A percentile compares a stretch with the other conserved stretches of the same genome.
phyloP scores from a whole-genome alignment of 768 basidiomycete genomes.

The Naganishia onofrii region DNA sequence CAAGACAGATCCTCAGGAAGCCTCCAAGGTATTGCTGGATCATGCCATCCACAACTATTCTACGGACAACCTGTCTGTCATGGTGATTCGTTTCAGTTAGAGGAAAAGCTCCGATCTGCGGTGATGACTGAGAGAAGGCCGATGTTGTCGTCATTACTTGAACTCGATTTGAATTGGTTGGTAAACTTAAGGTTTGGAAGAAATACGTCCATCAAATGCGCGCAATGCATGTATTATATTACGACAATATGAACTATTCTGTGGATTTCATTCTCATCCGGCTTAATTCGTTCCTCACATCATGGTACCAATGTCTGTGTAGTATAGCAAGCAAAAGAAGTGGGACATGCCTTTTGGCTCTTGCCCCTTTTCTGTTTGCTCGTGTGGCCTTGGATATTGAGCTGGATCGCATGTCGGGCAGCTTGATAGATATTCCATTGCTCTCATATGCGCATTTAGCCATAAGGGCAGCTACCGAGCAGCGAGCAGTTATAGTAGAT shows the following conservation, averaged over 20 bases:
- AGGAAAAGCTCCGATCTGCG: background rate
- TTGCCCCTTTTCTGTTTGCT: no score
- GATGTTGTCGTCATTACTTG: background rate
- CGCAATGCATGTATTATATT: constrained; percentile 1
- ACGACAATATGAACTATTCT: background rate
- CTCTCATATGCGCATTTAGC: no score
- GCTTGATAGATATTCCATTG: no score
- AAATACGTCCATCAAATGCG: background rate
- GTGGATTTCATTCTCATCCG: background rate
- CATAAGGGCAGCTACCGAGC: no score
- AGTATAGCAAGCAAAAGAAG: no score
- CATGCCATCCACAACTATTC: constrained; percentile 85
- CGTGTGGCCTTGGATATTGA: no score
- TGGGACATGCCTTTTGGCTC: no score
- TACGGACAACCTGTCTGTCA: constrained; percentile 88
- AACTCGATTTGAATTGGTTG: background rate
- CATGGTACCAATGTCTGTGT: no score
- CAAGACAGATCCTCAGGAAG: constrained; percentile 72
- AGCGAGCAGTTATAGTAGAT: no score
- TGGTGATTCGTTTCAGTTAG: constrained; percentile 72
- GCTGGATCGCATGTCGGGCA: no score
- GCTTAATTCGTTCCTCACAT: no score
- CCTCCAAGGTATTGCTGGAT: constrained; percentile 70
- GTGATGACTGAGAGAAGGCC: background rate
- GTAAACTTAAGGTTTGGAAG: background rate